Evolutionary conservation across 805 yeast genomes (phyloP), one percentile per base, ranked within the genome.

Genomic region (Kodamaea laetipori): DNA sequence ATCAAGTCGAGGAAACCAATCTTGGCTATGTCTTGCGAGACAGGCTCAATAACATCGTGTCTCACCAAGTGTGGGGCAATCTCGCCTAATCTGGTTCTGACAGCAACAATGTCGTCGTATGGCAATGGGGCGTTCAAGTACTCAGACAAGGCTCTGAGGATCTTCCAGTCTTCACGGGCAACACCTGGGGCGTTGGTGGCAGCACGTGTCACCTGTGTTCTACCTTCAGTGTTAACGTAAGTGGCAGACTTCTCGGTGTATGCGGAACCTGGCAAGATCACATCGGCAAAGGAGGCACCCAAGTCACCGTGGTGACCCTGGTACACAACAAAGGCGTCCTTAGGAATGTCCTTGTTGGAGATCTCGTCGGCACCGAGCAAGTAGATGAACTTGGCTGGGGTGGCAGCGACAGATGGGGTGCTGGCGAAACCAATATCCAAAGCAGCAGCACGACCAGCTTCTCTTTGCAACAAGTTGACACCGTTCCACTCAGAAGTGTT

Each of bases 151-250:
- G 95, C 96, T 67, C 90, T 80, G 54, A 88, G 64, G 50, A 87
- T 84, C 70, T 83, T 83, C 96, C 96, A 87, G 68, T 88, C 96
- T 66, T 87, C 95, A 64, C 96, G 83, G 35, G 96, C 94, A 38
- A 78, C 85, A 21, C 94, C 95, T 37, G 95, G 95, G 6, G 94
- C 84, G 49, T 83, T 86, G 21, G 87, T 82, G 32, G 96, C 94
- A 34, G 96, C 96, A 51, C 92, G 78, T 2, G 95, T 84, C 45
- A 75, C 66, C 72, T 87, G 96, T 9, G 88, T 81, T 63, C 96
- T 81, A 55, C 96, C 96, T 70, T 88, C 96, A 28, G 95, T 88
- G 70, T 87, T 87, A 51, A 87, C 90, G 64, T 79, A 87, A 4
- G 94, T 88, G 45, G 86, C 90, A 19, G 81, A 71, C 67, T 87